Conservation (phyloP, 1,139 yeast genomes). For the Pichia sp. region DNA sequence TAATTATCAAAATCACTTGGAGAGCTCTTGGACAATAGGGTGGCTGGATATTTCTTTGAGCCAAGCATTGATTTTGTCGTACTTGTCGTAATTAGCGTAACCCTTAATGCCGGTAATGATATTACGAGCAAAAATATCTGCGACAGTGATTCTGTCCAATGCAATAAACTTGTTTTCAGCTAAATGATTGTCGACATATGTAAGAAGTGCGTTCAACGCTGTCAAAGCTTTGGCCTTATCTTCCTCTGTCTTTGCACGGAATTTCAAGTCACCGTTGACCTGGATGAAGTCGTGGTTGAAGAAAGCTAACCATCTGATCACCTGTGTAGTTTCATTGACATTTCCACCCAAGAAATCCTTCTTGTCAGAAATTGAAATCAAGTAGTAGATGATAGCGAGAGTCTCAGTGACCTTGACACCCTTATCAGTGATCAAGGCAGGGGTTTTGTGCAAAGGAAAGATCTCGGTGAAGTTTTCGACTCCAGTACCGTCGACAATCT, state of each 20-base stretch:
- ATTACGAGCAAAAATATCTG: constrained; percentile 10
- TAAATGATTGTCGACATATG: constrained; percentile 10
- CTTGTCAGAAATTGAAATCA: constrained; percentile 22
- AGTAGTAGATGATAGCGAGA: constrained; percentile 29
- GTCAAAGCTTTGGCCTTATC: not conserved
- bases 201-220: not conserved
- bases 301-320: constrained; percentile 30
- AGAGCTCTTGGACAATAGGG: not conserved
- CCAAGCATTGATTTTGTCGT: not conserved
- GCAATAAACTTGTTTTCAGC: constrained; percentile 6
- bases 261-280: not conserved
- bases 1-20: not conserved
- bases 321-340: constrained; percentile 28
- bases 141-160: constrained; percentile 6
- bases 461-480: not conserved
- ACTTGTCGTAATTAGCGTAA: not conserved
- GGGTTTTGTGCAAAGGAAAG: constrained; percentile 31
- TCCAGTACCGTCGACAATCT: constrained; percentile 27
- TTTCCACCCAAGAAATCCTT: constrained; percentile 23
- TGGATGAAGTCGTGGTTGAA: constrained; percentile 27
- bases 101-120: not conserved
- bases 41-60: not conserved
- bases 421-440: constrained; percentile 31
- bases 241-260: constrained; percentile 6
- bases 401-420: constrained; percentile 30